These are phyloP conservation scores for Yamadazyma songkhlaensis DNA, from an alignment of 1,139 yeast species.

Conservation along the genomic window DNA sequence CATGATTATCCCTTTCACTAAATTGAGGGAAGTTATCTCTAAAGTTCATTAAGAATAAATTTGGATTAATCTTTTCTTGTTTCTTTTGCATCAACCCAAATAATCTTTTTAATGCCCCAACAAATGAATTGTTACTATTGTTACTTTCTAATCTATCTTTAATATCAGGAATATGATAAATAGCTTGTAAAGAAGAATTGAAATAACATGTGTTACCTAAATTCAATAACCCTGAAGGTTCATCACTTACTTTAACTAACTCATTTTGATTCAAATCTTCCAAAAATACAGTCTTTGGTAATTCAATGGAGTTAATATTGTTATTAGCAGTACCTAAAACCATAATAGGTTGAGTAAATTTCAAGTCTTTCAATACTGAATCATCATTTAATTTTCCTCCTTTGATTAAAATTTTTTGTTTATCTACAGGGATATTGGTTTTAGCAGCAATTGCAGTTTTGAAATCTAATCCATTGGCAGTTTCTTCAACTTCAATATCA, in stretches of 20 bases:
- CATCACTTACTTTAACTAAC: slow-evolving; percentile 35
- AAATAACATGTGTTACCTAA: slow-evolving; percentile 95
- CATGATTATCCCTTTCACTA: slow-evolving; percentile 68
- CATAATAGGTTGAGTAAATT: slow-evolving; percentile 72
- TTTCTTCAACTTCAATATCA: slow-evolving; percentile 58
- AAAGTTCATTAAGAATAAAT: slow-evolving; percentile 59
- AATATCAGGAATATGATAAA: slow-evolving; percentile 66
- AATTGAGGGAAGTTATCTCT: slow-evolving; percentile 82
- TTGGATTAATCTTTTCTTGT: slow-evolving; percentile 54
- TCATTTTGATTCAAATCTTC: slow-evolving; percentile 63
- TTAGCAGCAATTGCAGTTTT: slow-evolving; percentile 67
- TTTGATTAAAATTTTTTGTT: slow-evolving; percentile 87
- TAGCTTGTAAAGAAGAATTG: slow-evolving; percentile 83
- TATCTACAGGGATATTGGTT: slow-evolving; percentile 79
- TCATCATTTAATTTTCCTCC: slow-evolving; percentile 86
- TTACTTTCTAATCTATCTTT: slow-evolving; percentile 24
- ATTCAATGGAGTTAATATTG: slow-evolving; percentile 59
- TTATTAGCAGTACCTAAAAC: slow-evolving; percentile 88
- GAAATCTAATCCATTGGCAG: slow-evolving; percentile 64
- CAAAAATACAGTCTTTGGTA: slow-evolving; percentile 53
- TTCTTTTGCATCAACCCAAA: slow-evolving; percentile 47
- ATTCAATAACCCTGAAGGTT: slow-evolving; percentile 83
- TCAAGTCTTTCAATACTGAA: slow-evolving; percentile 38
- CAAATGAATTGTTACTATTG: slow-evolving; percentile 13
- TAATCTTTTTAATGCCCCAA: slow-evolving; percentile 35